Evolutionary conservation across 1,139 yeast species (phyloP), one percentile per base, ranked within the genome.

Genomic region (Taphrina wiesneri): DNA sequence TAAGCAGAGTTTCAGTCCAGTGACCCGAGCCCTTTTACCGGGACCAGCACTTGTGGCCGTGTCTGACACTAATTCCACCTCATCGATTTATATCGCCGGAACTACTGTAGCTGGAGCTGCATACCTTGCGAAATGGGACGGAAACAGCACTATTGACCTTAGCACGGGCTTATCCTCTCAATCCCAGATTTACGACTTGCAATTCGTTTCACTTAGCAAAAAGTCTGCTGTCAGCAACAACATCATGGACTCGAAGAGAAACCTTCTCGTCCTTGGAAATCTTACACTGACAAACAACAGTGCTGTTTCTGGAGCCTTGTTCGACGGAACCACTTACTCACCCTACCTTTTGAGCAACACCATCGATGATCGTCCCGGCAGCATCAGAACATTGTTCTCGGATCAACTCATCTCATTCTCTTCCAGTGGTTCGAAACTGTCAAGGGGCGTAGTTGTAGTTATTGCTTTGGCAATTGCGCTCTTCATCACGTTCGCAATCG

Each of bases 391-490:
- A 70, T 56, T 71, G 65, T 71, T 67, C 60, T 36, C 67, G 6
- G 66, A 67, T 66, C 67, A 46, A 70, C 41, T 25, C 28, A 53
- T 51, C 21, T 49, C 57, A 3, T 60, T 60, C 54, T 17, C 41
- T 15, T 47, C 69, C 72, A 67, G 70, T 69, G 25, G 43, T 70
- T 41, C 60, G 62, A 68, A 70, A 34, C 73, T 77, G 75, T 73
- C 72, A n/a, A 73, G 82, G 23, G 98, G 98, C 0, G 90, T 86
- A 74, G 91, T 92, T 21, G 96, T 91, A 6, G 87, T 96, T 36
- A 85, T 93, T 45, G 87, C 96, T 0, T 81, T 91, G 67, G 98
- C 97, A 0, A 83, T 93, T 73, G 92, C 98, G 0, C 76, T 93
- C 49, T 96, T 93, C 0, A 85, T 97, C 1, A 84, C 92, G 56